These are phyloP conservation scores for Balansia obtecta DNA, from an alignment of 2,329 filamentous ascomycete genomes.

Conservation along the genomic window DNA sequence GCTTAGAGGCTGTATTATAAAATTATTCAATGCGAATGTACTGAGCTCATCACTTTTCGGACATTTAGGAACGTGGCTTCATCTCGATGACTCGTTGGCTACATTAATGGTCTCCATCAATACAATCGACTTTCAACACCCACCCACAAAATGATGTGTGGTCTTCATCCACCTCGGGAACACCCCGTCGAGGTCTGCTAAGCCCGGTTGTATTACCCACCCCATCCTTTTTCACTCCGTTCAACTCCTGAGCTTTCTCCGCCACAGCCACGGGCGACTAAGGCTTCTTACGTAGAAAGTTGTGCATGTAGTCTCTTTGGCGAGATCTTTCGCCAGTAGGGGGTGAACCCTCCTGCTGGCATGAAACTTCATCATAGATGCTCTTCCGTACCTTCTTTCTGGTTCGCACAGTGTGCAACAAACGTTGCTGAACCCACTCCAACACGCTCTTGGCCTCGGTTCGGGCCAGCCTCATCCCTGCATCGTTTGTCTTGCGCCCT, in stretches of 20 bases:
- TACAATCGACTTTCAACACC: conserved; percentile 5
- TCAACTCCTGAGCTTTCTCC: background rate
- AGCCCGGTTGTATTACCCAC: background rate
- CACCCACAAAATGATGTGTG: conserved; percentile 12
- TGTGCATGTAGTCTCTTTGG: conserved; percentile 39
- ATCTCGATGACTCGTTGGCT: background rate
- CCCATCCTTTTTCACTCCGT: background rate
- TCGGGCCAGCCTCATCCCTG: conserved; percentile 57
- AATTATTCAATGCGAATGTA: background rate
- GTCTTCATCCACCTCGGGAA: background rate
- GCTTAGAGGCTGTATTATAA: conserved; percentile 23
- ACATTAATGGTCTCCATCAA: no score
- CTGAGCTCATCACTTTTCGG: background rate
- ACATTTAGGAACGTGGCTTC: conserved; percentile 2
- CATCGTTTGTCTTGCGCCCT: conserved; percentile 55
- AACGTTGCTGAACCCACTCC: conserved; percentile 61
- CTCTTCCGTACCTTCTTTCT: conserved; percentile 40
- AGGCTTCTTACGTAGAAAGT: conserved; percentile 25
- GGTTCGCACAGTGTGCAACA: conserved; percentile 60
- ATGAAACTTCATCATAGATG: conserved; percentile 32
- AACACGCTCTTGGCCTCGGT: conserved; percentile 68
- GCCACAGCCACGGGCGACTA: background rate
- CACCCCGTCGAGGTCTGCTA: background rate
- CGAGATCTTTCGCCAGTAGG: no score
- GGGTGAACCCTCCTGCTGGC: conserved; percentile 21